phyloP scores from a whole-genome alignment of 2,329 filamentous ascomycete species.

The Dactylellina leptospora region DNA sequence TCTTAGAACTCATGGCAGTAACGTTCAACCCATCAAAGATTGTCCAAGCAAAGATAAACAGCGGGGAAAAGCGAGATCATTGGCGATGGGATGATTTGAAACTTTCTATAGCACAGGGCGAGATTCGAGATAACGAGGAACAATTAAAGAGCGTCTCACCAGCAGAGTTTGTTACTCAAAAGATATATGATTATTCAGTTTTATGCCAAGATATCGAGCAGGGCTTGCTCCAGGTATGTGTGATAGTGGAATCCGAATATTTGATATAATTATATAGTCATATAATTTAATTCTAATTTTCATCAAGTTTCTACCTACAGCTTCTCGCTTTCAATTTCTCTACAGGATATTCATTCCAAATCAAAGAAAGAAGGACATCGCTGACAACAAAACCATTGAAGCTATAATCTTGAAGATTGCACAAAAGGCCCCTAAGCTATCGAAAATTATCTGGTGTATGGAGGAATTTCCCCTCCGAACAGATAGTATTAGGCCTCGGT shows the following conservation, averaged over 20 bases:
- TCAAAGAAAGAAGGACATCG: slow-evolving; percentile 2
- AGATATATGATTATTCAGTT: slow-evolving; percentile 7
- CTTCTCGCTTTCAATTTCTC: not conserved
- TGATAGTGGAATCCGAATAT: no score
- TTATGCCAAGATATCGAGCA: not conserved
- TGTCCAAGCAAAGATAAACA: not conserved
- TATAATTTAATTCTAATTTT: not conserved
- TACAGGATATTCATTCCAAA: slow-evolving; percentile 13
- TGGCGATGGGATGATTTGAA: slow-evolving; percentile 11
- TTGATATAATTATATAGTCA: no score
- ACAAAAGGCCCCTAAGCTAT: not conserved
- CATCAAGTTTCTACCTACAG: not conserved
- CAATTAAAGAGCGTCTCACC: not conserved
- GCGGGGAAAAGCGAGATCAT: not conserved
- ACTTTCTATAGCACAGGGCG: slow-evolving; percentile 12
- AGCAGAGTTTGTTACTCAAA: not conserved
- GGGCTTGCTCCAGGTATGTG: slow-evolving; percentile 1
- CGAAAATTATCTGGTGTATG: slow-evolving; percentile 14
- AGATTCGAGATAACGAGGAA: not conserved
- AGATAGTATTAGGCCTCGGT: slow-evolving; percentile 4
- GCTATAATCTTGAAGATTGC: not conserved
- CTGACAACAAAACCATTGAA: not conserved
- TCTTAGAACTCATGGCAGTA: slow-evolving; percentile 5
- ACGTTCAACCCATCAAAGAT: not conserved
- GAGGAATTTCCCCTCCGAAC: slow-evolving; percentile 7